Percentiles rank a stretch among this genome's conserved stretches.
Evolutionary conservation across 805 yeast genomes (phyloP).

Genomic region (Brettanomyces sp.): DNA sequence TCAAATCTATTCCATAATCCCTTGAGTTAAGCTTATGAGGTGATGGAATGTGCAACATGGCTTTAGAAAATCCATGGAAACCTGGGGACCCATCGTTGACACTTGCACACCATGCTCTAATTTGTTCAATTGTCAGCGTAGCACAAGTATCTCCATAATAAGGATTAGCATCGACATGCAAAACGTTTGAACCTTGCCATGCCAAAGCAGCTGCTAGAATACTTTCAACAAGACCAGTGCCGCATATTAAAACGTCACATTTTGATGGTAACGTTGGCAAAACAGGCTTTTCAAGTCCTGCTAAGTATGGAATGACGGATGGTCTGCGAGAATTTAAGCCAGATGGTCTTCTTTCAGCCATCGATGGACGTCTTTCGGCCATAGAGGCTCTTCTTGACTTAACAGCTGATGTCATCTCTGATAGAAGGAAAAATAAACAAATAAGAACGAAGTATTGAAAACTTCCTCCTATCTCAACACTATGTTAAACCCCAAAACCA

Average conservation of each 20-base stretch:
- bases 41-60: constrained; percentile 71
- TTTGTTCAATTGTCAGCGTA: constrained; percentile 77
- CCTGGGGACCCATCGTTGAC: constrained; percentile 40
- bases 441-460: no score
- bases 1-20: constrained; percentile 80
- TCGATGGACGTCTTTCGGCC: constrained; percentile 60
- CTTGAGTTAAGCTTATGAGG: constrained; percentile 46
- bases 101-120: constrained; percentile 70
- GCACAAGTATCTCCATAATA: constrained; percentile 88
- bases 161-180: constrained; percentile 78
- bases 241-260: constrained; percentile 84
- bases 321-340: constrained; percentile 22
- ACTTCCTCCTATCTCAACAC: no score
- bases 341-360: constrained; percentile 30
- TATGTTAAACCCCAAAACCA: no score
- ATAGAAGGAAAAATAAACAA: background rate
- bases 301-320: constrained; percentile 54
- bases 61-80: constrained; percentile 38
- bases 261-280: constrained; percentile 54
- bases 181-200: constrained; percentile 96
- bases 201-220: constrained; percentile 88
- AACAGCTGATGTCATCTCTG: constrained; percentile 10
- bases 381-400: constrained; percentile 45
- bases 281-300: constrained; percentile 69
- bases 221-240: constrained; percentile 86